These are phyloP conservation scores for Nicotiana knightiana DNA, from an alignment of 257 asterid genomes.

Conservation along the genomic window DNA sequence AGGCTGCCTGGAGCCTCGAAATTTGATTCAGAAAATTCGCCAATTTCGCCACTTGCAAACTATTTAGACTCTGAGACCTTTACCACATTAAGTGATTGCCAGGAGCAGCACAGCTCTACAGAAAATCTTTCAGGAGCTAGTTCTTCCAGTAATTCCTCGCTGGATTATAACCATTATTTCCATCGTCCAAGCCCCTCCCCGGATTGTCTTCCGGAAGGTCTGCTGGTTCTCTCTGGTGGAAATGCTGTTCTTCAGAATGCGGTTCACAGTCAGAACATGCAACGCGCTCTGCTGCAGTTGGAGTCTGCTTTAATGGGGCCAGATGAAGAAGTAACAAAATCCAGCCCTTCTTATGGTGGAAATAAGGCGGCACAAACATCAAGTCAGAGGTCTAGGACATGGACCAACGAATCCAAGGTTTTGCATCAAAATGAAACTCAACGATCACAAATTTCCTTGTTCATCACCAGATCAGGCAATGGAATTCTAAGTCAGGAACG, in stretches of 20 bases:
- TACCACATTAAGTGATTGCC: slow-evolving; percentile 33
- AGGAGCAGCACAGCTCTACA: slow-evolving; percentile 44
- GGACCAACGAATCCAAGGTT: slow-evolving; percentile 1
- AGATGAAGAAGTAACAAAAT: background rate
- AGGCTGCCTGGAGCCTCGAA: slow-evolving; percentile 39
- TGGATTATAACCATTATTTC: slow-evolving; percentile 33
- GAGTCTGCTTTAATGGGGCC: slow-evolving; percentile 18
- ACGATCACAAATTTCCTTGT: background rate
- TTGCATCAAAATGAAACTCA: background rate
- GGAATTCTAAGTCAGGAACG: slow-evolving; percentile 2
- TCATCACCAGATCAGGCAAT: background rate
- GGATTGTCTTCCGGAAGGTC: slow-evolving; percentile 31
- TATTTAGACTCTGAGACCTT: slow-evolving; percentile 41
- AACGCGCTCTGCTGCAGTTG: slow-evolving; percentile 34
- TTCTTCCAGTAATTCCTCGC: slow-evolving; percentile 53
- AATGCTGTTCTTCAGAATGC: slow-evolving; percentile 24
- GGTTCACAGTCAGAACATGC: slow-evolving; percentile 33
- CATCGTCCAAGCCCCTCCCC: slow-evolving; percentile 37
- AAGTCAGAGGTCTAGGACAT: background rate
- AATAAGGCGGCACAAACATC: background rate
- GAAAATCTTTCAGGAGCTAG: slow-evolving; percentile 49
- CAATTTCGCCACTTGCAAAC: slow-evolving; percentile 59
- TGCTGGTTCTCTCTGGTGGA: slow-evolving; percentile 20
- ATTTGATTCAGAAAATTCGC: slow-evolving; percentile 51
- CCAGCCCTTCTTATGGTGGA: background rate